These are phyloP conservation scores for Emergomyces pasteurianus DNA, from an alignment of 2,329 filamentous ascomycete genomes.

Conservation along the genomic window DNA sequence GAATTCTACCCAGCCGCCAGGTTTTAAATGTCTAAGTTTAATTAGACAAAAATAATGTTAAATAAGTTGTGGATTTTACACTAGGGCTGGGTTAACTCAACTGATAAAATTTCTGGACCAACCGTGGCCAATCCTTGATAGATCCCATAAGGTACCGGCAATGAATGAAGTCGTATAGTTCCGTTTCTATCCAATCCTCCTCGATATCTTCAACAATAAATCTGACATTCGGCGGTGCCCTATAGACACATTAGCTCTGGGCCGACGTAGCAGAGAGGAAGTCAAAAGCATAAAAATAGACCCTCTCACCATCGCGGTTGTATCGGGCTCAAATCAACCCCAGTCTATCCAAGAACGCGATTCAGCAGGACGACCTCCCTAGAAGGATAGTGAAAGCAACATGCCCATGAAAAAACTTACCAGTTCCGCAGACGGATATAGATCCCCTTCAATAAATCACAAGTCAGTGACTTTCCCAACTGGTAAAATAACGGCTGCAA, in stretches of 20 bases:
- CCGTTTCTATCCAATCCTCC: slow-evolving; percentile 43
- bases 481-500: neutral
- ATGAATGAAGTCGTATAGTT: slow-evolving; percentile 46
- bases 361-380: neutral
- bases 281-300: neutral
- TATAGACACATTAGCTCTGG: slow-evolving; percentile 8
- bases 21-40: slow-evolving; percentile 7
- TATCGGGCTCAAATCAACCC: slow-evolving; percentile 5
- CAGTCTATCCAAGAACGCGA: neutral
- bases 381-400: neutral
- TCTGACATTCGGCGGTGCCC: slow-evolving; percentile 47
- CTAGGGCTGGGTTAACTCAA: slow-evolving; percentile 8
- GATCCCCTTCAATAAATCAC: slow-evolving; percentile 11
- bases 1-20: slow-evolving; percentile 27
- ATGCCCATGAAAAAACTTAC: slow-evolving; percentile 7
- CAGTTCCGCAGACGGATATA: slow-evolving; percentile 7
- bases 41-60: neutral
- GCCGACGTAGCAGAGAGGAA: neutral
- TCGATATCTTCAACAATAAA: slow-evolving; percentile 54
- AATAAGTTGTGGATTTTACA: neutral
- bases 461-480: neutral
- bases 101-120: slow-evolving; percentile 39
- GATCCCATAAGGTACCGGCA: slow-evolving; percentile 38
- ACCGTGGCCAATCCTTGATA: slow-evolving; percentile 41
- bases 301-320: slow-evolving; percentile 1